Base-by-base conservation (phyloP, 805 yeast genomes). In the Zygosaccharomyces rouxii region DNA sequence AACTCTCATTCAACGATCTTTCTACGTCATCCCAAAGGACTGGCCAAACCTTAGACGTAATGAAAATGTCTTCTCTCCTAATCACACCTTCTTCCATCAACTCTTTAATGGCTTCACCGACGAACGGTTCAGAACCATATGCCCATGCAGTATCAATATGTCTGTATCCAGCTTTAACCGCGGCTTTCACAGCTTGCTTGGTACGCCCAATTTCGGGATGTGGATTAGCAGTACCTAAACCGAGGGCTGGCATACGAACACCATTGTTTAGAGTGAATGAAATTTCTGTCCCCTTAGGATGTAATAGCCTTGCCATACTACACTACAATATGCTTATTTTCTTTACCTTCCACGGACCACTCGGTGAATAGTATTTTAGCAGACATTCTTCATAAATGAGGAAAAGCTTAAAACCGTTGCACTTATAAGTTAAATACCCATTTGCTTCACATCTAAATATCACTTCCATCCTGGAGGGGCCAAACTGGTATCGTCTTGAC, bases 101-200 rank as follows among this genome's bases (percentile, higher is more conserved):
- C 50, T 74, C 75, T 46, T 74, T 71, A 51, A 81, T 62, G 3
- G 74, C 94, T 45, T 73, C 71, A 28, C 95, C 89, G 11, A 84
- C 83, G 54, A 77, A 81, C 14, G 66, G 71, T 64, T 87, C 95
- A 61, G 83, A 83, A 2, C 77, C 77, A 63, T 86, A 86, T 51
- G 75, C 73, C 62, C 79, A 78, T 2, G 94, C 94, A 7, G 89
- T 80, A 64, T 86, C 95, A 55, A 86, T 81, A 62, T 82, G 88
- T 52, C 83, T 75, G 64, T 83, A 82, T 9, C 90, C 90, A 7
- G 73, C 70, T 59, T 79, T 73, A 50, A 84, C 70, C 11, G 90
- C 92, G 38, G 76, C 72, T 54, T 72, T 72, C 11, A 83, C 83
- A 22, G 83, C 80, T 19, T 68, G 67, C 45, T 73, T 72, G 19